Evolutionary conservation across 2,329 filamentous ascomycete genomes (phyloP), one percentile per base, ranked within the genome.

Genomic region (Paecilomyces formosus): DNA sequence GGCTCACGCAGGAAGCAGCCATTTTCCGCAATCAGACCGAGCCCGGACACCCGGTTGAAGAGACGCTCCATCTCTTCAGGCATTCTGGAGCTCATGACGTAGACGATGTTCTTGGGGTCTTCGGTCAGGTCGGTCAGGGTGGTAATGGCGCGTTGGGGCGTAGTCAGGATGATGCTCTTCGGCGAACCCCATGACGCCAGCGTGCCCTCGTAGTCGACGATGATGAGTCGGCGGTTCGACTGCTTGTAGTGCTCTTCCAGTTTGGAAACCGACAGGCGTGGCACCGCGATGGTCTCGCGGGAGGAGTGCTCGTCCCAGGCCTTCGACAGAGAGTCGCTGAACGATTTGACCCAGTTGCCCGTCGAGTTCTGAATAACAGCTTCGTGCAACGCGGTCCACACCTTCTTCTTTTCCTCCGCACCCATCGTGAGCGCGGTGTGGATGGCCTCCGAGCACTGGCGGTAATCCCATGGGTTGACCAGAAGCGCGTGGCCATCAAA

Each of bases 381-480:
- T 53, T 85, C 76, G 68, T 90, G 85, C 51, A 97, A 79, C 60
- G 86, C 86, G 26, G 79, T 79, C 88, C 92, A 97, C 12, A 92
- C 85, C 13, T 77, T 72, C 60, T 85, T 79, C 73, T 90, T 93
- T 71, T 97, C 90, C 2, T 85, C 83, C 1, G 85, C 81, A 2
- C 76, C 78, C 87, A 97, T 95, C 64, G 93, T 89, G 18, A 97
- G 78, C 0, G 92, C 92, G 56, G 83, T 81, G 72, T 89, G 87
- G 75, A 97, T 93, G 9, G 92, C 90, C 31, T 94, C 86, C 55
- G 92, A 90, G 66, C 90, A 95, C 70, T 91, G 86, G 35, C 88
- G 85, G 72, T 96, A 96, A 71, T 97, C 90, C 93, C 93, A 97
- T 0, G 93, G 93, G 70, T 97, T 97, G 67, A 97, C 88, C 0